phyloP scores from a whole-genome alignment of 352 stramenopile species.

The Globisporangium recalcitrans region DNA sequence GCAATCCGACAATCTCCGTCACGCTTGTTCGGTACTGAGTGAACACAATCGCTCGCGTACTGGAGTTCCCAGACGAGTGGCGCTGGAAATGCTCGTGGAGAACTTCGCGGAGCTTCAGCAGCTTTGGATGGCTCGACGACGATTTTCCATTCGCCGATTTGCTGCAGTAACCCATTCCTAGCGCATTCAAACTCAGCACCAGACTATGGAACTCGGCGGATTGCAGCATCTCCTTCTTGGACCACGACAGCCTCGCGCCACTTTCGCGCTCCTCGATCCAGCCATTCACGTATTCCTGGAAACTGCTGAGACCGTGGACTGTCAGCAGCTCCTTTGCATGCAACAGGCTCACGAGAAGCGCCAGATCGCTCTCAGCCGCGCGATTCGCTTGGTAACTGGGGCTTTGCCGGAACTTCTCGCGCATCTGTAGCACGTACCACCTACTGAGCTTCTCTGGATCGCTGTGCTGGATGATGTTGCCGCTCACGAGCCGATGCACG shows the following conservation, averaged over 20 bases:
- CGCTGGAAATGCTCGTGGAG: conserved; percentile 84
- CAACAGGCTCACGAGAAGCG: conserved; percentile 63
- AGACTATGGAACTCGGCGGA: conserved; percentile 69
- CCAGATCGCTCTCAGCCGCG: conserved; percentile 71
- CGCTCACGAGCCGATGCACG: conserved; percentile 44
- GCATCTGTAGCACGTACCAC: conserved; percentile 78
- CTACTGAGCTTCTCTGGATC: conserved; percentile 72
- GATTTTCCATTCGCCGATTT: conserved; percentile 7
- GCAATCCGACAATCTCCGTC: conserved; percentile 87
- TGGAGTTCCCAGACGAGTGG: conserved; percentile 57
- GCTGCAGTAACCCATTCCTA: conserved; percentile 16
- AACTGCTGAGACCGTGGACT: conserved; percentile 67
- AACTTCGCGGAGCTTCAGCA: conserved; percentile 89
- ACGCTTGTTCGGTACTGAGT: conserved; percentile 95
- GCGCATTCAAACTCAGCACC: conserved; percentile 34
- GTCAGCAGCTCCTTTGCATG: conserved; percentile 79
- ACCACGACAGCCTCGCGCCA: conserved; percentile 53
- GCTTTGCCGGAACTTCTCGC: conserved; percentile 68
- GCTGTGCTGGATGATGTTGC: conserved; percentile 58
- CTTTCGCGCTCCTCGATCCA: conserved; percentile 51
- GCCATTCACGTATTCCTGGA: conserved; percentile 59
- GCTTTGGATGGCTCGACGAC: conserved; percentile 60
- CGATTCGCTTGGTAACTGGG: conserved; percentile 58
- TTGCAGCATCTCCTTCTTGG: conserved; percentile 73
- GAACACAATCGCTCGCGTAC: conserved; percentile 97